Evolutionary conservation across 140 eudicot genomes (phyloP), one percentile per base, ranked within the genome.

Genomic region (Senecio squalidus): DNA sequence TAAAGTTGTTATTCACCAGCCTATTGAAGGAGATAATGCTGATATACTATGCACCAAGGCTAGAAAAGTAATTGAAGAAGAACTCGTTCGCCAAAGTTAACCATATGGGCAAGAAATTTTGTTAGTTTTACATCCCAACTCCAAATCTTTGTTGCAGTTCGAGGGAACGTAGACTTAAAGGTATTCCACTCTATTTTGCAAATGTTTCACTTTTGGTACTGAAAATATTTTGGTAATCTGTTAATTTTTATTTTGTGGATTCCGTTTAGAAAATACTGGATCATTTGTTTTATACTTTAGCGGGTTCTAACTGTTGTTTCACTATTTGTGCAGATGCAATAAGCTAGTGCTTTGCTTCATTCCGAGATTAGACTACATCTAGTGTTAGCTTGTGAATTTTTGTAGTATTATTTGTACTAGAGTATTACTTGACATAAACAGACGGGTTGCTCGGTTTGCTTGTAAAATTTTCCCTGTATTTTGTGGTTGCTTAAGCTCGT

Each of bases 1-100:
- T 23, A 90, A 85, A 86, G 76, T 90, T 65, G 75, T 86, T 58
- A 68, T 90, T 38, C 97, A 85, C 73, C 72, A 58, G 38, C 65
- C 82, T 8, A 45, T 90, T 25, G 28, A 50, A 49, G 95, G 94
- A 58, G 75, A 69, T 21, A 63, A 86, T 50, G 14, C 97, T 2
- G 82, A 82, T 38, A 52, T 26, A 62, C 72, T 90, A 16, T 80
- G 97, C 72, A 71, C 27, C 7, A 62, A 78, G 60, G 90, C 80
- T 41, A 74, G 95, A 51, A 74, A 58, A 17, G 47, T 80, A 21
- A 90, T 90, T 68, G 81, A 88, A 40, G 70, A 70, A 33, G 84
- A 66, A 36, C 95, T 89, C 28, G 14, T 49, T 66, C 76, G 52
- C 60, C 79, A 74, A 61, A 61, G 78, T 64, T 76, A 62, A 69